These are phyloP conservation scores for Debaryomyces nepalensis DNA, from an alignment of 1,139 yeast genomes.

Conservation along the genomic window DNA sequence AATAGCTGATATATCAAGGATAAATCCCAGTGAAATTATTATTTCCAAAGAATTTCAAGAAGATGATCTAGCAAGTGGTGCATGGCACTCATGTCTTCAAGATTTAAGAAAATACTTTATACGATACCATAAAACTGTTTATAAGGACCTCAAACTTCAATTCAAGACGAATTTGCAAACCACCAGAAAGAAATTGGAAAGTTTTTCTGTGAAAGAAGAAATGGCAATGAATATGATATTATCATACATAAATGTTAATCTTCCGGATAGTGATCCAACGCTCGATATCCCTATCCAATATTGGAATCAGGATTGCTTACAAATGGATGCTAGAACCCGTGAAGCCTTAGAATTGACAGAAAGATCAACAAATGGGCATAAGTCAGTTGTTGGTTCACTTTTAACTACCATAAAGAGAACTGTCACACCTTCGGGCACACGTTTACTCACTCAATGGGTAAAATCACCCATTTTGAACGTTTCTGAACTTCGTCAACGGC, in stretches of 20 bases:
- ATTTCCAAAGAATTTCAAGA: conserved; percentile 43
- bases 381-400: conserved; percentile 68
- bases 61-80: conserved; percentile 43
- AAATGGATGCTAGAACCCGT: conserved; percentile 82
- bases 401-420: conserved; percentile 72
- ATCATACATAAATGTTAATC: conserved; percentile 44
- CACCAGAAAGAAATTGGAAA: conserved; percentile 58
- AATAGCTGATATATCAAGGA: conserved; percentile 63
- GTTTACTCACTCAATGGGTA: conserved; percentile 80
- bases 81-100: conserved; percentile 62
- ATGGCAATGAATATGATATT: conserved; percentile 51
- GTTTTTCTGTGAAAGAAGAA: conserved; percentile 50
- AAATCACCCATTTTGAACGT: conserved; percentile 75
- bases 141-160: conserved; percentile 37
- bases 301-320: conserved; percentile 58
- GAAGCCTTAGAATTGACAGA: conserved; percentile 75
- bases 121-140: conserved; percentile 50
- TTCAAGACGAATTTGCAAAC: conserved; percentile 56
- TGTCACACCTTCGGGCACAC: conserved; percentile 77
- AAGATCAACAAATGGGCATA: conserved; percentile 57
- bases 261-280: conserved; percentile 45
- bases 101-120: conserved; percentile 66
- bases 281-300: conserved; percentile 45
- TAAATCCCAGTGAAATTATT: conserved; percentile 70
- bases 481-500: conserved; percentile 61